Percentiles rank a stretch among this genome's conserved stretches.
Conservation (phyloP, 495 filamentous ascomycete genomes). For the Mytilinidion resinicola region DNA sequence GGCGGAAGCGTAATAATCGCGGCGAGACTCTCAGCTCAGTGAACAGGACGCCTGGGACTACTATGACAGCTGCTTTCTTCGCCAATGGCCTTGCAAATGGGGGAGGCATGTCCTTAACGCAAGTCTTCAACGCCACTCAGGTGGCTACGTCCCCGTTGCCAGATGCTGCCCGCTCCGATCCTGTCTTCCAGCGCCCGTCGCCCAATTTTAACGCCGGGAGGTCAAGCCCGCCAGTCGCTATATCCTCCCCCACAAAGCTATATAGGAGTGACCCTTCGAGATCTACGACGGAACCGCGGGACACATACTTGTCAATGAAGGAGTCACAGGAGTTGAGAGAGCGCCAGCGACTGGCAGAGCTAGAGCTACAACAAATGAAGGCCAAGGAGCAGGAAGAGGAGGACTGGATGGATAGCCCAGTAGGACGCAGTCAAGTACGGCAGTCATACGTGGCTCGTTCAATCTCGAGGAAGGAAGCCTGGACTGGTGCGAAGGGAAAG, state of each 20-base stretch:
- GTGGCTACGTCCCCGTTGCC: slow-evolving; percentile 36
- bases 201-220: slow-evolving; percentile 31
- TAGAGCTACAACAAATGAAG: slow-evolving; percentile 3
- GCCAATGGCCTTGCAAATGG: slow-evolving; percentile 4
- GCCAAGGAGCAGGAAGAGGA: slow-evolving; percentile 15
- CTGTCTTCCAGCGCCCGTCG: slow-evolving; percentile 38
- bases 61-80: slow-evolving; percentile 30
- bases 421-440: slow-evolving; percentile 6
- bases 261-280: slow-evolving; percentile 16
- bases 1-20: slow-evolving; percentile 31
- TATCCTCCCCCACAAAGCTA: slow-evolving; percentile 32
- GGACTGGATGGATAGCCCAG: slow-evolving; percentile 7
- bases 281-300: slow-evolving; percentile 31
- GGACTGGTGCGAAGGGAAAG: slow-evolving; percentile 2
- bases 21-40: slow-evolving; percentile 34
- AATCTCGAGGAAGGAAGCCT: neutral
- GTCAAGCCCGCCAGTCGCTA: slow-evolving; percentile 23
- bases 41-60: slow-evolving; percentile 31
- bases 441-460: slow-evolving; percentile 5
- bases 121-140: slow-evolving; percentile 40
- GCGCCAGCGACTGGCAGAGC: slow-evolving; percentile 5
- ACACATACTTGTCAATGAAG: slow-evolving; percentile 34
- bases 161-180: slow-evolving; percentile 32
- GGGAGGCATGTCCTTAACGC: slow-evolving; percentile 33
- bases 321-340: slow-evolving; percentile 34